Percentiles rank a stretch among this genome's conserved stretches.
These are phyloP conservation scores for Trichoderma lentiforme DNA, from an alignment of 2,329 filamentous ascomycete genomes.

Conservation along the genomic window DNA sequence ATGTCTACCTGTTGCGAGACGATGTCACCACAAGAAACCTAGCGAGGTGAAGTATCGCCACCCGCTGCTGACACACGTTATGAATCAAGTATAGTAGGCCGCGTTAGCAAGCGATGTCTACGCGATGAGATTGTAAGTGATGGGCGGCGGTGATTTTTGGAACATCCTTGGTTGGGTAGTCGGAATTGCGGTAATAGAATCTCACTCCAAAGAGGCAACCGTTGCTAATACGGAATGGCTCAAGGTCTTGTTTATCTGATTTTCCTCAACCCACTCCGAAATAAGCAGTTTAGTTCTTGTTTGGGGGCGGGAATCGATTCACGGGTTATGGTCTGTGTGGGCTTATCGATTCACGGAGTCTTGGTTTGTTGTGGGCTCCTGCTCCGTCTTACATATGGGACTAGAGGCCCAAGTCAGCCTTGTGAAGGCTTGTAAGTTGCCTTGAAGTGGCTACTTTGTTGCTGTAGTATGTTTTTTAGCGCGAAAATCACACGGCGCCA, in stretches of 20 bases:
- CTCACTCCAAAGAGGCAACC: background rate
- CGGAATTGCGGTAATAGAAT: background rate
- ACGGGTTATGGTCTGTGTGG: background rate
- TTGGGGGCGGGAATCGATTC: background rate
- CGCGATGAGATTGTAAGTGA: too few species aligned
- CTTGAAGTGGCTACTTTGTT: background rate
- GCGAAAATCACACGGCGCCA: background rate
- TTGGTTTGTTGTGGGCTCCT: background rate
- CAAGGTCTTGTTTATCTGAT: background rate
- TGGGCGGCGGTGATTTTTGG: too few species aligned
- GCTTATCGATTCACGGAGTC: background rate
- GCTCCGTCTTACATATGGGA: background rate
- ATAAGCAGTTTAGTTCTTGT: background rate
- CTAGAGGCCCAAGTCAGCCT: conserved; percentile 6
- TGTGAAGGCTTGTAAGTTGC: conserved; percentile 5
- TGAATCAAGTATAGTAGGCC: background rate
- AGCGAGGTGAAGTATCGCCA: background rate
- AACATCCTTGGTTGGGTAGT: background rate
- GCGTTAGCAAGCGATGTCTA: background rate
- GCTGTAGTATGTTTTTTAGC: background rate
- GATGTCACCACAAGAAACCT: conserved; percentile 13
- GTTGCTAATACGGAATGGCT: background rate
- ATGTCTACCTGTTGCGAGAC: background rate
- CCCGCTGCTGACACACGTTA: background rate
- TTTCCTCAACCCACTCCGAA: background rate